Percentiles rank a stretch among this genome's conserved stretches.
These are phyloP conservation scores for Erysimum cheiri DNA, from an alignment of 441 rosid species.

Conservation along the genomic window DNA sequence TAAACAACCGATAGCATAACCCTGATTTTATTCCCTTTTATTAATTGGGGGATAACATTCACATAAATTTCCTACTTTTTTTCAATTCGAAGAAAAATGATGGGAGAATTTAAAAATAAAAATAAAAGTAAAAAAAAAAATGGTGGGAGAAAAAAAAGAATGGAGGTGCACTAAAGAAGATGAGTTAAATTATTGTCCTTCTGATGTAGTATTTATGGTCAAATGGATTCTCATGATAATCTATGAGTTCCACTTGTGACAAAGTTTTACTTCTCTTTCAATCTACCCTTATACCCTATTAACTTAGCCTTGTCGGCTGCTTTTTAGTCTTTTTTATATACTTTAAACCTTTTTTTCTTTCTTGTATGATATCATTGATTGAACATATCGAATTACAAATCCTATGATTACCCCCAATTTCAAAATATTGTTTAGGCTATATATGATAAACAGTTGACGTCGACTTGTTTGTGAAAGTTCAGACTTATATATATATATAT, in stretches of 20 bases:
- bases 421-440: slow-evolving; percentile 14
- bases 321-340: slow-evolving; percentile 6
- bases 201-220: slow-evolving; percentile 30
- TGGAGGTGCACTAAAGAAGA: slow-evolving; percentile 37
- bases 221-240: slow-evolving; percentile 44
- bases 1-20: neutral
- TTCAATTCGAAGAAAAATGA: neutral
- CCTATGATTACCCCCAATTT: slow-evolving; percentile 33
- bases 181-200: slow-evolving; percentile 43
- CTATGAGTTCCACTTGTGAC: slow-evolving; percentile 45
- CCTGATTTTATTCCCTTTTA: neutral
- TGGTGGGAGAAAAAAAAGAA: slow-evolving; percentile 17
- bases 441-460: slow-evolving; percentile 16
- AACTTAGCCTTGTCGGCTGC: slow-evolving; percentile 44
- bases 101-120: neutral
- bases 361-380: slow-evolving; percentile 17
- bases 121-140: neutral
- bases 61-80: neutral
- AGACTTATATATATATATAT: slow-evolving; percentile 15
- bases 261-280: slow-evolving; percentile 44
- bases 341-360: neutral
- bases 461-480: slow-evolving; percentile 24
- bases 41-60: neutral
- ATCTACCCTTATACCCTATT: slow-evolving; percentile 39
- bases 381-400: slow-evolving; percentile 30